These are phyloP conservation scores for Veloboletus limbatus DNA, from an alignment of 1,284 basidiomycete genomes.

Conservation along the genomic window DNA sequence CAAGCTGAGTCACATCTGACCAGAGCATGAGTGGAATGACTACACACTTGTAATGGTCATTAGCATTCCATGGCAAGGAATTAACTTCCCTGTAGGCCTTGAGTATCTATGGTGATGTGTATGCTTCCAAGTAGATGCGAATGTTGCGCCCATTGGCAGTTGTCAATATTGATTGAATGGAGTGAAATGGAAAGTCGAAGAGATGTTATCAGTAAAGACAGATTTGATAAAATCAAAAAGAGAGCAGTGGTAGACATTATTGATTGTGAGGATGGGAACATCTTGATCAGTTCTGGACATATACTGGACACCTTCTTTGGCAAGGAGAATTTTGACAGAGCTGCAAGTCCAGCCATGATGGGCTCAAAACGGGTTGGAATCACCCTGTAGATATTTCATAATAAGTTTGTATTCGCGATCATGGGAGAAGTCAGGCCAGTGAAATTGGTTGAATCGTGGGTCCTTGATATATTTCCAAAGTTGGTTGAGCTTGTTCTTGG, in stretches of 20 bases:
- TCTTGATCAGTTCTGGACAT: not conserved
- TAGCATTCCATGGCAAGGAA: too few species aligned
- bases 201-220: not conserved
- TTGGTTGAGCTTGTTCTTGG: not conserved
- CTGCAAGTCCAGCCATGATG: constrained; percentile 6
- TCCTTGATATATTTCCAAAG: not conserved
- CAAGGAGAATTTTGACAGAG: constrained; percentile 1
- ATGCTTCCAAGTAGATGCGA: constrained; percentile 22
- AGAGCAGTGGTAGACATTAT: not conserved
- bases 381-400: constrained; percentile 2
- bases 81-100: not conserved
- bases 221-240: constrained; percentile 11
- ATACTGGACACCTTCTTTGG: constrained; percentile 1
- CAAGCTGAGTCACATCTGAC: too few species aligned
- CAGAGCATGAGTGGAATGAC: too few species aligned
- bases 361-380: constrained; percentile 8
- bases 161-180: constrained; percentile 22
- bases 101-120: constrained; percentile 12
- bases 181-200: constrained; percentile 6
- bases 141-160: constrained; percentile 3
- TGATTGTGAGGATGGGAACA: not conserved
- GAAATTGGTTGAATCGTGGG: not conserved
- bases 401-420: not conserved
- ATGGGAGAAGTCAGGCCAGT: not conserved
- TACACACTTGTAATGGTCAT: too few species aligned